Evolutionary conservation across 108 stramenopile species (phyloP), one percentile per base, ranked within the genome.

Genomic region (Cyclostephanos invisitatus): DNA sequence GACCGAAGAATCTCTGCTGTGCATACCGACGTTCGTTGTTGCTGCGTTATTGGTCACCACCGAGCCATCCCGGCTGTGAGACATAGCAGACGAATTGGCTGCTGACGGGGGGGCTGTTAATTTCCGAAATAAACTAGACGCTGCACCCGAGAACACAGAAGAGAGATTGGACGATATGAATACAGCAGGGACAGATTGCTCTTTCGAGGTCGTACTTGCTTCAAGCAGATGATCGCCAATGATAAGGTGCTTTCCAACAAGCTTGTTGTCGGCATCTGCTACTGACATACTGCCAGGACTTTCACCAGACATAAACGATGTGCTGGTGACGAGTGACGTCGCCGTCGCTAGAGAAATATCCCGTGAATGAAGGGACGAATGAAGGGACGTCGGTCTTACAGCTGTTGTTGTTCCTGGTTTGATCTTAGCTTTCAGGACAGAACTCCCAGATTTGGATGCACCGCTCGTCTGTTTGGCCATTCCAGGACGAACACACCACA

Each of bases 401-500:
- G 21, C 11, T 28, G 55, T 15, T 14, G 55, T 28, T 36, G 28
- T 38, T 54, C 62, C 70, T 40, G 47, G 14, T 9, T 35, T 61
- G 55, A 57, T 15, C 11, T 67, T 80, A 17, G 61, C 0, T 21
- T 68, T 73, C 37, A 61, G 46, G 10, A 36, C 44, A 17, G 71
- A 40, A n/a, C 29, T 44, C 22, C 55, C 9, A 22, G 64, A 73
- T 22, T 29, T 47, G 40, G 21, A 25, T 18, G 28, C 58, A 32
- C 27, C 5, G 18, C 32, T 58, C 47, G 22, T 15, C 59, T 44
- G 29, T 59, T 22, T 24, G 44, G 40, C 60, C 63, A 64, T 36
- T 59, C 72, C 64, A 14, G 67, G 68, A 59, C 68, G 73, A 38
- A 82, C 75, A 78, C 86, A 85, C 93, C 93, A 95, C 40, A 95